Conservation (phyloP, 139 green algal genomes). For the Micromonas commoda region DNA sequence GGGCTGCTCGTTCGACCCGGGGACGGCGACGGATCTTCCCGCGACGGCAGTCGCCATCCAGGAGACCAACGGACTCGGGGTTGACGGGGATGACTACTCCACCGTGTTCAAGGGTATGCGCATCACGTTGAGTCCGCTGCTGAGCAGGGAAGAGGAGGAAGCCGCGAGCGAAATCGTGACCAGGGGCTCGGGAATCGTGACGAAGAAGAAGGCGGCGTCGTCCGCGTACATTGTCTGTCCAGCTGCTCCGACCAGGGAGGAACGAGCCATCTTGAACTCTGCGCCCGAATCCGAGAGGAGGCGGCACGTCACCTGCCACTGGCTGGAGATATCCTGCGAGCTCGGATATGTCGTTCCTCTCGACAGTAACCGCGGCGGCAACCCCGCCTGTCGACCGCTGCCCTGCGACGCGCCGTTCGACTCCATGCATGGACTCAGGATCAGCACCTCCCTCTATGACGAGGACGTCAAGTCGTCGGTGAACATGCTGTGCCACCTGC, state of each 20-base stretch:
- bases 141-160: neutral
- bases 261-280: neutral
- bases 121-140: neutral
- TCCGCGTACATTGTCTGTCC: neutral
- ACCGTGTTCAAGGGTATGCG: neutral
- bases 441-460: slow-evolving; percentile 3
- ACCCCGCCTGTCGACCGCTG: slow-evolving; percentile 5
- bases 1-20: neutral
- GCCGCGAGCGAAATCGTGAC: neutral
- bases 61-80: neutral
- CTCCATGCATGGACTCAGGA: neutral
- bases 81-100: neutral
- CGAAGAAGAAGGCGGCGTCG: neutral
- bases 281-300: no score
- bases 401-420: neutral
- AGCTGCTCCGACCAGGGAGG: neutral
- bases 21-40: neutral
- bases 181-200: neutral
- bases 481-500: neutral
- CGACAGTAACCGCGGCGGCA: neutral
- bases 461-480: neutral
- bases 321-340: neutral
- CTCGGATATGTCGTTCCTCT: neutral
- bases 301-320: slow-evolving; percentile 3
- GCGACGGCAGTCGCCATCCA: neutral